Conservation (phyloP, 768 basidiomycete genomes). For the Boletus speciosus region DNA sequence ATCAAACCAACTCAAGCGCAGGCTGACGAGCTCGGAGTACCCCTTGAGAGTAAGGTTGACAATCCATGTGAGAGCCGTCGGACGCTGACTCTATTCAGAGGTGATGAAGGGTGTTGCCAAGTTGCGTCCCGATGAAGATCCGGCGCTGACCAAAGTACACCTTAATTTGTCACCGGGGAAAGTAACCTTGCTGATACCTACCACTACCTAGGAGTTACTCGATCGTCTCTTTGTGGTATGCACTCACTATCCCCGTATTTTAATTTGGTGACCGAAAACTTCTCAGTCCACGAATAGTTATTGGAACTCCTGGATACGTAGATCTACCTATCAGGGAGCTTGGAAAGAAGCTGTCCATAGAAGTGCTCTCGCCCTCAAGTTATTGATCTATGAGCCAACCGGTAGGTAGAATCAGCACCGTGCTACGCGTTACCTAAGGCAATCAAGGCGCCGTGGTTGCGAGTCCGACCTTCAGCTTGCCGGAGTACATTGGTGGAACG, state of each 20-base stretch:
- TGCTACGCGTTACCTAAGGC: not conserved
- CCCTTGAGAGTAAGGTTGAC: constrained; percentile 38
- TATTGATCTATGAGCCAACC: constrained; percentile 90
- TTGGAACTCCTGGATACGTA: constrained; percentile 89
- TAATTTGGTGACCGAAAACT: not conserved
- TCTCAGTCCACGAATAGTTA: constrained; percentile 67
- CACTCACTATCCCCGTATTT: not conserved
- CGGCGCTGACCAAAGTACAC: constrained; percentile 60
- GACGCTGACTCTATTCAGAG: constrained; percentile 25
- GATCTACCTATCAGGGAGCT: constrained; percentile 84
- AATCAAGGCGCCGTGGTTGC: constrained; percentile 81
- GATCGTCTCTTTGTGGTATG: constrained; percentile 53
- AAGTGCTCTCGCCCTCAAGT: constrained; percentile 89
- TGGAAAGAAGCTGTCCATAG: constrained; percentile 96
- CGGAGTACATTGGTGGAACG: constrained; percentile 86
- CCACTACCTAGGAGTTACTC: constrained; percentile 47
- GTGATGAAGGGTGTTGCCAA: constrained; percentile 45
- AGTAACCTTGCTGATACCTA: not conserved
- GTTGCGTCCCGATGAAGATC: constrained; percentile 60
- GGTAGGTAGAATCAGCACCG: constrained; percentile 35
- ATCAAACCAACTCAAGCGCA: constrained; percentile 36
- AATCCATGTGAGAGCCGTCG: not conserved
- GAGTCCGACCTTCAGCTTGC: constrained; percentile 91
- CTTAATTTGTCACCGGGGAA: not conserved
- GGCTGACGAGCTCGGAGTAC: constrained; percentile 44